These are phyloP conservation scores for Lactifluus volemus DNA, from an alignment of 768 basidiomycete species.

Conservation along the genomic window DNA sequence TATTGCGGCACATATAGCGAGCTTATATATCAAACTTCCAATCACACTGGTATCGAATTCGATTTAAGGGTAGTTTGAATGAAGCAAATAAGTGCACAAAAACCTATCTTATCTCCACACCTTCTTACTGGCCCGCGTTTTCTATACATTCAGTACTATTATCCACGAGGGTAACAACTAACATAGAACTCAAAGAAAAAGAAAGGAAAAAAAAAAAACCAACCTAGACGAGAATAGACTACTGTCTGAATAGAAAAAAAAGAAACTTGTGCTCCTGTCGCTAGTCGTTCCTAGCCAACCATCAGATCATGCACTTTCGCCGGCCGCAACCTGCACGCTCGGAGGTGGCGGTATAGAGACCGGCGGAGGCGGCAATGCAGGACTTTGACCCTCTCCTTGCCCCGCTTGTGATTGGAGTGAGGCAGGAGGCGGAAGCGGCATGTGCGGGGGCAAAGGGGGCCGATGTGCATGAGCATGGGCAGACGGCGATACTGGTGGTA, in stretches of 20 bases:
- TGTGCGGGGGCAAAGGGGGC: neutral
- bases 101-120: no score
- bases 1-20: no score
- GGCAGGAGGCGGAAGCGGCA: neutral
- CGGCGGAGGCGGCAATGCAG: neutral
- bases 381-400: neutral
- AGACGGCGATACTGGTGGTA: neutral
- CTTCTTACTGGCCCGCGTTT: no score
- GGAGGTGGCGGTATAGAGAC: conserved; percentile 1
- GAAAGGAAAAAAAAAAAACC: no score
- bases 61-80: no score
- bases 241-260: neutral
- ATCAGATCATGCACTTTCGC: conserved; percentile 1
- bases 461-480: conserved; percentile 5
- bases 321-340: conserved; percentile 6
- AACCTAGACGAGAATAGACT: no score
- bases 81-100: no score
- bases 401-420: neutral
- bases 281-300: neutral
- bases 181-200: no score
- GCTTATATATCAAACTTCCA: no score
- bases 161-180: no score
- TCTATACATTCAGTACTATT: no score
- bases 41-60: no score
- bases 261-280: neutral